A percentile compares a stretch with the other conserved stretches of the same genome.
Evolutionary conservation across 768 basidiomycete genomes (phyloP).

Genomic region (Lactarius tabidus): DNA sequence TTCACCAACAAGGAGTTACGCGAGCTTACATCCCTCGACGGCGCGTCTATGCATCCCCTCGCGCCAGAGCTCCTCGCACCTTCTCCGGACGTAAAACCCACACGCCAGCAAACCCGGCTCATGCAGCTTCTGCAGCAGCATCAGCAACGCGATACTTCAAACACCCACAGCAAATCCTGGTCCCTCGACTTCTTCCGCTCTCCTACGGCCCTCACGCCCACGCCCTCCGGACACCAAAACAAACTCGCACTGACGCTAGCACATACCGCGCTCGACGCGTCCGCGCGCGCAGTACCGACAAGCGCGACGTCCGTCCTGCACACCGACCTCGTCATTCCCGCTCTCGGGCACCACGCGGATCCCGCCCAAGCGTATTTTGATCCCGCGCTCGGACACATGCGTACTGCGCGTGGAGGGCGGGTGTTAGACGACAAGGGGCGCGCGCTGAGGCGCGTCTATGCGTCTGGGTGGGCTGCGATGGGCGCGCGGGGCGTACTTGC

Average conservation of each 20-base stretch:
- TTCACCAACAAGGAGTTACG: conserved; percentile 92
- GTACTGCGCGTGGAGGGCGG: conserved; percentile 48
- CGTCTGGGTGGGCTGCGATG: conserved; percentile 89
- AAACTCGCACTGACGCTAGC: conserved; percentile 42
- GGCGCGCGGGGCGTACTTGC: conserved; percentile 92
- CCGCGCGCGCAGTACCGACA: conserved; percentile 50
- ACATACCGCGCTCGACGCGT: conserved; percentile 56
- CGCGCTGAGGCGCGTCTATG: conserved; percentile 64
- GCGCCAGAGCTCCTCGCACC: conserved; percentile 43
- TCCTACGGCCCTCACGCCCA: conserved; percentile 46
- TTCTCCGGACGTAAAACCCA: conserved; percentile 36
- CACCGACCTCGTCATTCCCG: conserved; percentile 82
- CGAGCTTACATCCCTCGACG: conserved; percentile 64
- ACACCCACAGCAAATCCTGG: conserved; percentile 59
- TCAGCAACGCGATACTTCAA: conserved; percentile 35
- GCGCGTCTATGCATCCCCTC: conserved; percentile 65
- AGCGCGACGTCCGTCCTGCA: conserved; percentile 46
- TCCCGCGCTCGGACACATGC: conserved; percentile 49
- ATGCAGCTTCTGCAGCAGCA: conserved; percentile 67
- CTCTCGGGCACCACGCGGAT: conserved; percentile 80
- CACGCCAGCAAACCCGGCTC: conserved; percentile 63
- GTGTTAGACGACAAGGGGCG: conserved; percentile 39
- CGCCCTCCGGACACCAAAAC: conserved; percentile 24
- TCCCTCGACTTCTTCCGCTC: conserved; percentile 77
- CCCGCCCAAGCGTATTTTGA: conserved; percentile 59